Conservation (phyloP, 257 asterid species). For the Rauvolfia tetraphylla region DNA sequence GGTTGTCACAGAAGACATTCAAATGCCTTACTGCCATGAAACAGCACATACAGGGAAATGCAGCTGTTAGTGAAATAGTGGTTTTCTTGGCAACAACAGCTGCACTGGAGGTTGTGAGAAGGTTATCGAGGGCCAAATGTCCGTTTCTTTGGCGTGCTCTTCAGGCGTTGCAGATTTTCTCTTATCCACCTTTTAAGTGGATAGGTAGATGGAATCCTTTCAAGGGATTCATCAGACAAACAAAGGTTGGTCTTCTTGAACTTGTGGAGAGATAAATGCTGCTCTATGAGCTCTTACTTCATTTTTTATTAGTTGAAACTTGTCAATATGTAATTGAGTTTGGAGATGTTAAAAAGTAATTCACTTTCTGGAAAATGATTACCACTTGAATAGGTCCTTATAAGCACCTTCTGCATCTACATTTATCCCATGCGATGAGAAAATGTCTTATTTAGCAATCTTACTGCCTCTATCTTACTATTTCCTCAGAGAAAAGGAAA, state of each 20-base stretch:
- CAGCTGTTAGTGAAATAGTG: slow-evolving; percentile 25
- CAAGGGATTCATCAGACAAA: slow-evolving; percentile 24
- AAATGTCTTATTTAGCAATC: not conserved
- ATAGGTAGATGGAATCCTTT: slow-evolving; percentile 39
- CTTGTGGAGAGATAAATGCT: not conserved
- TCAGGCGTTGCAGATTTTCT: slow-evolving; percentile 39
- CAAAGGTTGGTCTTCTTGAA: slow-evolving; percentile 28
- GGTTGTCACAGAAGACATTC: slow-evolving; percentile 29
- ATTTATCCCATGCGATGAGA: too few species aligned
- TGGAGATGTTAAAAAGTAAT: too few species aligned
- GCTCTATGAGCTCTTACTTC: not conserved
- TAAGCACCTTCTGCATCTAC: not conserved
- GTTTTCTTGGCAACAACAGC: slow-evolving; percentile 36
- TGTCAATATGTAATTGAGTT: not conserved
- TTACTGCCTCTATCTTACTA: not conserved
- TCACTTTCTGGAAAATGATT: too few species aligned
- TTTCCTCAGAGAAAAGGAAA: not conserved
- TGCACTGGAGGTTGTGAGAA: slow-evolving; percentile 36
- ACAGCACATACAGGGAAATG: slow-evolving; percentile 22
- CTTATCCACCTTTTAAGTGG: slow-evolving; percentile 41
- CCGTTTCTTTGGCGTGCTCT: slow-evolving; percentile 42
- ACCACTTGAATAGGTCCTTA: not conserved
- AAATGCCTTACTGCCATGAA: slow-evolving; percentile 28
- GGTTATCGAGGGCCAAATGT: slow-evolving; percentile 38
- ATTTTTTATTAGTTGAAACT: not conserved